phyloP scores from a whole-genome alignment of 2,329 filamentous ascomycete genomes.

The Botrytis medusae region DNA sequence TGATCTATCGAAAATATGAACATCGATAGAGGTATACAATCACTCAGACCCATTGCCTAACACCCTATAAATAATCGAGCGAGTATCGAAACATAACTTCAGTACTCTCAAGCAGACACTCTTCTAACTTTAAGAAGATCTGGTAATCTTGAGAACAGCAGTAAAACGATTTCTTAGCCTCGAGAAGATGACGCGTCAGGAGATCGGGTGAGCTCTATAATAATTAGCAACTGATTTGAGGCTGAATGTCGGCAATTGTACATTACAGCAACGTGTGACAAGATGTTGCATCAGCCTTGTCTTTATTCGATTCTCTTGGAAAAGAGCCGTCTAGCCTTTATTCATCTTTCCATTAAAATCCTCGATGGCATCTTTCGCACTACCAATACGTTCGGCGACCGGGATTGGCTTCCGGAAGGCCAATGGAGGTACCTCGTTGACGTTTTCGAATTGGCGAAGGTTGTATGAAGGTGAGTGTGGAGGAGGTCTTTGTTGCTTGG shows the following conservation, averaged over 20 bases:
- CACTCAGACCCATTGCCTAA: not conserved
- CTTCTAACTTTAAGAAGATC: not conserved
- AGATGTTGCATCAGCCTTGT: not conserved
- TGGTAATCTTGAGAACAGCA: too few relatives aligned
- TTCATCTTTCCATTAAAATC: conserved; percentile 18
- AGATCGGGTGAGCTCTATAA: not conserved
- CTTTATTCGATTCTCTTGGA: not conserved
- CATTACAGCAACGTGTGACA: conserved; percentile 2
- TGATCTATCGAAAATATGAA: not conserved
- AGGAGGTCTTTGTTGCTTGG: not conserved
- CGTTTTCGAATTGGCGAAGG: not conserved
- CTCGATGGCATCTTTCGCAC: not conserved
- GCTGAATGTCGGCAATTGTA: not conserved
- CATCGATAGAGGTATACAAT: not conserved
- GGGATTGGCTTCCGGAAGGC: conserved; percentile 15
- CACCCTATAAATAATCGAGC: not conserved
- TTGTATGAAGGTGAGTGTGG: not conserved
- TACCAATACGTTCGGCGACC: not conserved
- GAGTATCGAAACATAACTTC: not conserved
- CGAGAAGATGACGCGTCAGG: not conserved
- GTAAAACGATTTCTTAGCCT: not conserved
- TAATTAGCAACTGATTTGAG: not conserved
- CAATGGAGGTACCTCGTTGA: conserved; percentile 1
- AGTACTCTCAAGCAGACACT: not conserved
- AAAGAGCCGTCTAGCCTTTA: not conserved